These are phyloP conservation scores for Mrakia blollopis DNA, from an alignment of 768 basidiomycete genomes.

Conservation along the genomic window DNA sequence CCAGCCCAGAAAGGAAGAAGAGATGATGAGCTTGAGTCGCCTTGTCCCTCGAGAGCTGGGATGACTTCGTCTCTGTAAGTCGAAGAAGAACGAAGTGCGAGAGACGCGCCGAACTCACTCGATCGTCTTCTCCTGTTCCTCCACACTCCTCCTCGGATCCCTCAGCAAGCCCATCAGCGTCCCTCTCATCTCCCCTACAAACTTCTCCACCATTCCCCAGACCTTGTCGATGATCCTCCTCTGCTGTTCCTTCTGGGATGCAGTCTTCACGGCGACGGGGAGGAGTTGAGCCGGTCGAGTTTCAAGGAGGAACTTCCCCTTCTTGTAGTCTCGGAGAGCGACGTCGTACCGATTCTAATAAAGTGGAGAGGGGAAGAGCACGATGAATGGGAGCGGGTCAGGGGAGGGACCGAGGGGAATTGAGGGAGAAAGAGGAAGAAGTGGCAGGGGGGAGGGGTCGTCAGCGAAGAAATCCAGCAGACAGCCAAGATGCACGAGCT, in stretches of 20 bases:
- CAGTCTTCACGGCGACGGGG: constrained; percentile 49
- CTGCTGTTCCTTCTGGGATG: constrained; percentile 61
- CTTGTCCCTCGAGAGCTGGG: background rate
- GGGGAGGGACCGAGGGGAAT: background rate
- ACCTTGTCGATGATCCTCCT: constrained; percentile 92
- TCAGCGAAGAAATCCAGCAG: background rate
- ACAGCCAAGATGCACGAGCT: background rate
- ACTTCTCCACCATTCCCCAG: constrained; percentile 89
- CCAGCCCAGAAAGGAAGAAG: background rate
- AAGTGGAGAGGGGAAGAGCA: background rate
- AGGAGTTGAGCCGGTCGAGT: constrained; percentile 81
- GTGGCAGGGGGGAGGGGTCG: constrained; percentile 6
- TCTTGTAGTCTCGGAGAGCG: constrained; percentile 93
- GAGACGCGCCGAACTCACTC: constrained; percentile 57
- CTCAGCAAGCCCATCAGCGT: constrained; percentile 71
- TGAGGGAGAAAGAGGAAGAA: constrained; percentile 9
- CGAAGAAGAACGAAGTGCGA: background rate
- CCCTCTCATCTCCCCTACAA: constrained; percentile 83
- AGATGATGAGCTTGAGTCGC: background rate
- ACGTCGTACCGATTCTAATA: constrained; percentile 83
- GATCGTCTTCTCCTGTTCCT: constrained; percentile 94
- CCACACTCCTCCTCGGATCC: constrained; percentile 70
- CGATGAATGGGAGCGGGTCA: background rate
- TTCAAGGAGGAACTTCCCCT: constrained; percentile 84
- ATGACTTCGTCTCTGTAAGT: background rate